phyloP scores from a whole-genome alignment of 2,329 filamentous ascomycete genomes.

The Trichophyton benhamiae region DNA sequence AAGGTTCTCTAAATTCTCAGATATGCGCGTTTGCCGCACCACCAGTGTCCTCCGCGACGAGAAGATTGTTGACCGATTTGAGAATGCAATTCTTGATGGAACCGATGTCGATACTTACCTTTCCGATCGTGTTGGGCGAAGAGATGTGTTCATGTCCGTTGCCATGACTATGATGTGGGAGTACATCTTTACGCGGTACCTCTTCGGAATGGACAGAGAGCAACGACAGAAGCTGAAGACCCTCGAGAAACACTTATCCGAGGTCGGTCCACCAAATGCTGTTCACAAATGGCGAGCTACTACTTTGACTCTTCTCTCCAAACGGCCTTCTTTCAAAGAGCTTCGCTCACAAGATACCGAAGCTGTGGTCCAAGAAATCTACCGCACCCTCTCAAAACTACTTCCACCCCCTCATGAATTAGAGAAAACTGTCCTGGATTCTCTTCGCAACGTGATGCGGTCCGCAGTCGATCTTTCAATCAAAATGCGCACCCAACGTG shows the following conservation, averaged over 20 bases:
- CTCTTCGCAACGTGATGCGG: constrained; percentile 74
- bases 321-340: constrained; percentile 62
- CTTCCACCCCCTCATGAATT: constrained; percentile 75
- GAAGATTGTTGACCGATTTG: constrained; percentile 83
- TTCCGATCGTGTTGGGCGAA: constrained; percentile 70
- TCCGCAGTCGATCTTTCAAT: constrained; percentile 83
- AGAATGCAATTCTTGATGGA: constrained; percentile 88
- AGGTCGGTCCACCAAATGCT: constrained; percentile 77
- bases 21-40: constrained; percentile 73
- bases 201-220: constrained; percentile 97
- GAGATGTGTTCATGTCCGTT: constrained; percentile 96
- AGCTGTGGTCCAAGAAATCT: constrained; percentile 85
- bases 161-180: constrained; percentile 99
- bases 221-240: constrained; percentile 95
- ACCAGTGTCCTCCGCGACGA: constrained; percentile 80
- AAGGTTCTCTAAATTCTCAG: constrained; percentile 94
- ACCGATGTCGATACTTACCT: constrained; percentile 85
- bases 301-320: constrained; percentile 77
- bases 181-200: constrained; percentile 92
- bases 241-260: constrained; percentile 78
- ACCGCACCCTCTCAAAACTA: constrained; percentile 69
- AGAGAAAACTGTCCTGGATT: constrained; percentile 67
- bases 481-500: constrained; percentile 93
- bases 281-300: constrained; percentile 96
- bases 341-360: constrained; percentile 86